Evolutionary conservation across 768 basidiomycete species (phyloP), one percentile per base, ranked within the genome.

Genomic region (Lentinula edodes): DNA sequence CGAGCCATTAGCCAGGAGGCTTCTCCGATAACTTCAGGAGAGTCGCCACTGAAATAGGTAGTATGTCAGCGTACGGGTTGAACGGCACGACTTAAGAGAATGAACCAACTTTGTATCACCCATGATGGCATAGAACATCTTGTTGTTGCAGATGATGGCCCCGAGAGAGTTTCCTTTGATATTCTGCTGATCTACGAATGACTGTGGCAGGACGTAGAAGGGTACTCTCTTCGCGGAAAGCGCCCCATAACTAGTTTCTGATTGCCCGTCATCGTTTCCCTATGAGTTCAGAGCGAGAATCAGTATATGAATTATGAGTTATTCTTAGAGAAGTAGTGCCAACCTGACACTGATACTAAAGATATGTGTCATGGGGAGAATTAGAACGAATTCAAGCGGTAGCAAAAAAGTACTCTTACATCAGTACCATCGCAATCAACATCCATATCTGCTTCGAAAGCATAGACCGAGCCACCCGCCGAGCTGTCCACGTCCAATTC

Each of bases 121-220:
- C 28, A 67, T 67, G 23, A 71, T 71, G 9, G 65, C 68, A 45
- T 71, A 71, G n/a, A 67, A 67, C 69, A 71, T 71, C 55, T 69
- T 66, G 6, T 59, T 63, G 23, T 62, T 61, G 46, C 70, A 71
- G 10, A 71, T 67, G 36, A 71, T 66, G 2, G 68, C 68, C 8
- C 67, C 68, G 4, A 71, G 62, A 15, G 68, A 67, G 67, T 70
- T 68, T 50, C 51, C 36, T 18, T 56, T 62, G 38, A 67, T 28
- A 38, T 64, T 52, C 9, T 63, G 39, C 38, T 50, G 56, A 23
- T 46, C 15, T 13, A 64, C 63, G 61, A 71, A 71, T 12, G 46
- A 32, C 45, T 67, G 61, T 1, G 70, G 70, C 0, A 69, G 57
- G 1, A 71, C 70, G 28, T 66, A 66, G 41, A 64, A 71, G 2